phyloP scores from a whole-genome alignment of 176 grass and related monocot species.

The Carex scoparia region DNA sequence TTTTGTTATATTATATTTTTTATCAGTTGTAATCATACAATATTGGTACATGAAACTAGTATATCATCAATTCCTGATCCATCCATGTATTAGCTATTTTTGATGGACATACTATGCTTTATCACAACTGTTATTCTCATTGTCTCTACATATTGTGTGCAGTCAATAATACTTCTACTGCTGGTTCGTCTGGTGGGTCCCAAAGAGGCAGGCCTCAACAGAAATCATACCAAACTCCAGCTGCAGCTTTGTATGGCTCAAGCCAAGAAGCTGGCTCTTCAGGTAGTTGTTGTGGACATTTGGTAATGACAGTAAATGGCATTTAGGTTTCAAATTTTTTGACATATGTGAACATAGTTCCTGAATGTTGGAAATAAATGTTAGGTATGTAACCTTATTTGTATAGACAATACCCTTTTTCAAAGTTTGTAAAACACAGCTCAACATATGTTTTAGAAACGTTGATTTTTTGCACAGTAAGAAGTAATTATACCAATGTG shows the following conservation, averaged over 20 bases:
- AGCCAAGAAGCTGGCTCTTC: conserved; percentile 50
- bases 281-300: conserved; percentile 9
- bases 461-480: not conserved
- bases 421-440: not conserved
- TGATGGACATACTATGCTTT: not conserved
- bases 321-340: not conserved
- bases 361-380: conserved; percentile 1
- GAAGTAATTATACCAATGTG: not conserved
- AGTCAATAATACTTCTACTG: conserved; percentile 34
- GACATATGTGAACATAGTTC: not conserved
- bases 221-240: conserved; percentile 71
- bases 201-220: conserved; percentile 49
- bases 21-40: not conserved
- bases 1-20: not conserved
- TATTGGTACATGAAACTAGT: not conserved
- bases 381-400: not conserved
- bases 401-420: not conserved
- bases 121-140: not conserved
- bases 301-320: not conserved
- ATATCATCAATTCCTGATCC: not conserved
- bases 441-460: not conserved
- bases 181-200: conserved; percentile 36
- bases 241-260: conserved; percentile 68
- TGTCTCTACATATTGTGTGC: not conserved
- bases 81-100: not conserved